A percentile compares a stretch with the other conserved stretches of the same genome.
phyloP scores from a whole-genome alignment of 78 protist genomes.

The Dictyostelium purpureum region DNA sequence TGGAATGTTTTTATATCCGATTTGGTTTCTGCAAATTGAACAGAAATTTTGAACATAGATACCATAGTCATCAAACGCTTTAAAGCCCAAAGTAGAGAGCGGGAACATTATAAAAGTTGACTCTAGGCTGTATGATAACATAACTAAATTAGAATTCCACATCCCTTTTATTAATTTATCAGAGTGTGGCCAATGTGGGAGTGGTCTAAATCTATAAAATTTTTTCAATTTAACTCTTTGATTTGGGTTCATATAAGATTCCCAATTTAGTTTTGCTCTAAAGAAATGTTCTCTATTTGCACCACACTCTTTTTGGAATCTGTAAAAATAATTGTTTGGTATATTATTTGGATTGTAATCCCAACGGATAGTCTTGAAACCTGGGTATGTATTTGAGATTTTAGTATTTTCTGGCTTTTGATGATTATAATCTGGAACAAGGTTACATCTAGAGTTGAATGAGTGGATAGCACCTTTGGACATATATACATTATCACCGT shows the following conservation, averaged over 20 bases:
- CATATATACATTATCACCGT: conserved; percentile 22
- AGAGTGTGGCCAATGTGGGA: neutral
- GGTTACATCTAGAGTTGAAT: neutral
- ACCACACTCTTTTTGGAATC: neutral
- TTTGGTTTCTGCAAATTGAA: neutral
- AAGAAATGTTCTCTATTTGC: too few relatives aligned
- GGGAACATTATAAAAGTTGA: neutral
- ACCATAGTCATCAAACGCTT: neutral
- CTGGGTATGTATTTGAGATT: neutral
- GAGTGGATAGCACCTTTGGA: neutral
- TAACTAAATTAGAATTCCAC: neutral
- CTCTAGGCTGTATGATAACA: neutral
- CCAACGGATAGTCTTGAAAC: neutral
- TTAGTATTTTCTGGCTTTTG: neutral
- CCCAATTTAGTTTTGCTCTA: too few relatives aligned
- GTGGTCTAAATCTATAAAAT: neutral
- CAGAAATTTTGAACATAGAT: neutral
- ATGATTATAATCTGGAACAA: neutral
- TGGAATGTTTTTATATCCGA: neutral
- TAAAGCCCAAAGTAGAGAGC: neutral
- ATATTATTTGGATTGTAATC: neutral
- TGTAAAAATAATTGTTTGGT: neutral
- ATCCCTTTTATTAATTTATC: neutral
- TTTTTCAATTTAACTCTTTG: neutral
- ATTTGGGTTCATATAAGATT: neutral